Conservation (phyloP, 495 filamentous ascomycete species). For the Endocarpon pusillum region DNA sequence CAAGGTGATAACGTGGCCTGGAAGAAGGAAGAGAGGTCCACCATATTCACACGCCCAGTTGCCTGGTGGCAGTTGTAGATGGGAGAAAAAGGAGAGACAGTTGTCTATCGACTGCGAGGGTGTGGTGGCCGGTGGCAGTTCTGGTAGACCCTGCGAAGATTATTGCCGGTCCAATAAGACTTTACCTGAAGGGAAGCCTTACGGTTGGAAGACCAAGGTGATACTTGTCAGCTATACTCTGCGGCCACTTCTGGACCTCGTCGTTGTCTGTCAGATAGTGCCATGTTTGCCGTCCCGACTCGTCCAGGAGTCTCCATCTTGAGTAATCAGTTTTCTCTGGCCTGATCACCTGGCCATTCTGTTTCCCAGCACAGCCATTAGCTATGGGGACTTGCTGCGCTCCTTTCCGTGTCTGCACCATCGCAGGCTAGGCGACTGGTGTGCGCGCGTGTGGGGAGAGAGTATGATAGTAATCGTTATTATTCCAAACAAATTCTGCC, state of each 20-base stretch:
- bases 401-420: too few relatives aligned
- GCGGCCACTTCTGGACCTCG: conserved; percentile 62
- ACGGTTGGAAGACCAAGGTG: conserved; percentile 59
- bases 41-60: conserved; percentile 98
- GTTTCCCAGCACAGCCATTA: too few relatives aligned
- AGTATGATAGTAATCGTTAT: too few relatives aligned
- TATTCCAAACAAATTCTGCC: too few relatives aligned
- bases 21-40: conserved; percentile 74
- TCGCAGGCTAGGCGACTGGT: too few relatives aligned
- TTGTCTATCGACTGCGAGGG: conserved; percentile 66
- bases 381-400: too few relatives aligned
- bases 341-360: too few relatives aligned
- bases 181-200: conserved; percentile 5
- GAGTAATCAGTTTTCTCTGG: conserved; percentile 53
- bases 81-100: conserved; percentile 74
- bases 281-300: conserved; percentile 80
- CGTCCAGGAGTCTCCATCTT: conserved; percentile 72
- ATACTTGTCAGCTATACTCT: conserved; percentile 69
- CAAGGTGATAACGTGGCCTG: conserved; percentile 71
- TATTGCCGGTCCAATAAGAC: conserved; percentile 2
- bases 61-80: conserved; percentile 71
- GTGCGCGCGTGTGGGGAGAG: too few relatives aligned
- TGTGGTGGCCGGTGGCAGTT: conserved; percentile 49
- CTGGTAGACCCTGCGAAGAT: conserved; percentile 44
- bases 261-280: conserved; percentile 73